Evolutionary conservation across 2,329 filamentous ascomycete genomes (phyloP), one percentile per base, ranked within the genome.

Genomic region (Periglandula ipomoeae): DNA sequence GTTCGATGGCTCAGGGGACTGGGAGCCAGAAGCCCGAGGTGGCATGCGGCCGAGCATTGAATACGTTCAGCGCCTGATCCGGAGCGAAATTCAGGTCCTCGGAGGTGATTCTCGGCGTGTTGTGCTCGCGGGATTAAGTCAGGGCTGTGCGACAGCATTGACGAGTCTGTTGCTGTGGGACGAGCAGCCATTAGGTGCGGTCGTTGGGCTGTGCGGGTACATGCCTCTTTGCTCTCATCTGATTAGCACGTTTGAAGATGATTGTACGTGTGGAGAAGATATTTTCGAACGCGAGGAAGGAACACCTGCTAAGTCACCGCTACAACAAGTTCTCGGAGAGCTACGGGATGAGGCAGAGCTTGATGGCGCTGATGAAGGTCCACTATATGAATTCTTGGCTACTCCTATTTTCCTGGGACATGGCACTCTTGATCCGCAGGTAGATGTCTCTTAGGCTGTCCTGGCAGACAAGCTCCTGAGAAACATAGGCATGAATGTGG

Each of bases 121-220:
- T 0, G 58, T 76, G 1, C 52, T 80, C 0, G 70, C 72, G 35
- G 76, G 76, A 0, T 58, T 79, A 17, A 79, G 77, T 44, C 76
- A 79, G 53, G 77, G 76, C 0, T 75, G 73, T 53, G 75, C 75
- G 3, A 70, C 70, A 38, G 60, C 65, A 0, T 50, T 79, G 50
- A 56, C 66, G 17, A 61, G 68, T 9, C 52, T 69, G 49, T 49
- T 79, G 48, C 59, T 70, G 2, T 74, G 72, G 71, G 62, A 70
- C 9, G 69, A 65, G 0, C 56, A 58, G 15, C 46, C 59, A 2
- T 50, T 75, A 27, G 70, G 61, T 0, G 72, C 58, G 0, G 54
- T 62, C 11, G 58, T 73, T 6, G 70, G 68, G 0, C 69, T 76
- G 66, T 70, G 70, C 48, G 71, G 71, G 0, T 74, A 65, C 56